Conservation (phyloP, 2,329 filamentous ascomycete species). For the Ciborinia camelliae region DNA sequence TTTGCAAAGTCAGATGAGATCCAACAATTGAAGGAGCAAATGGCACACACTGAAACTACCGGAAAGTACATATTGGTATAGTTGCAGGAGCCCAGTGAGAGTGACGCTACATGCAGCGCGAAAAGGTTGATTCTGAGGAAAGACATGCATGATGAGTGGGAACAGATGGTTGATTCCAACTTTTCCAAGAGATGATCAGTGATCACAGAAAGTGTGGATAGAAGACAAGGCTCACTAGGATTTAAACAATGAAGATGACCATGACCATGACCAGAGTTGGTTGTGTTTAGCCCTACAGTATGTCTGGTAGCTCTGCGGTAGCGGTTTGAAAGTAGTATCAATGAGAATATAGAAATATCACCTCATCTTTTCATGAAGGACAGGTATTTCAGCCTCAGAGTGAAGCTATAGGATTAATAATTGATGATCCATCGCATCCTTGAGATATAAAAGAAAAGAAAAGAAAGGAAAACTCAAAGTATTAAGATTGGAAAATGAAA, state of each 20-base stretch:
- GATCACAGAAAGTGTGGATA: neutral
- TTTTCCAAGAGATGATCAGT: neutral
- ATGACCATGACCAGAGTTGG: no score
- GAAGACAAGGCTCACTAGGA: neutral
- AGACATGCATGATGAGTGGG: neutral
- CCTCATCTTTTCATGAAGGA: neutral
- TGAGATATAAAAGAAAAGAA: no score
- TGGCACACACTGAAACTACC: neutral
- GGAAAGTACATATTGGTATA: neutral
- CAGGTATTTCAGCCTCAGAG: neutral
- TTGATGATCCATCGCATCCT: no score
- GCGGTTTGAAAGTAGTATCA: neutral
- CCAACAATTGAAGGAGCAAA: no score
- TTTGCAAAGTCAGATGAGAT: no score
- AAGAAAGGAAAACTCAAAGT: neutral
- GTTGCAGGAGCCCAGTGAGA: neutral
- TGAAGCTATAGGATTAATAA: no score
- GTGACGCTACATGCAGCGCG: neutral
- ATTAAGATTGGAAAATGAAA: neutral
- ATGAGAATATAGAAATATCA: neutral
- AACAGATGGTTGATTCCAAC: rapidly evolving
- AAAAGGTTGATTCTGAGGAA: neutral
- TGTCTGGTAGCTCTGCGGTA: no score
- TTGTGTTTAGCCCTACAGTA: neutral
- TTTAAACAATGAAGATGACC: no score